Base-by-base conservation (phyloP, 2,329 filamentous ascomycete genomes). In the Rugonectria rugulosa region DNA sequence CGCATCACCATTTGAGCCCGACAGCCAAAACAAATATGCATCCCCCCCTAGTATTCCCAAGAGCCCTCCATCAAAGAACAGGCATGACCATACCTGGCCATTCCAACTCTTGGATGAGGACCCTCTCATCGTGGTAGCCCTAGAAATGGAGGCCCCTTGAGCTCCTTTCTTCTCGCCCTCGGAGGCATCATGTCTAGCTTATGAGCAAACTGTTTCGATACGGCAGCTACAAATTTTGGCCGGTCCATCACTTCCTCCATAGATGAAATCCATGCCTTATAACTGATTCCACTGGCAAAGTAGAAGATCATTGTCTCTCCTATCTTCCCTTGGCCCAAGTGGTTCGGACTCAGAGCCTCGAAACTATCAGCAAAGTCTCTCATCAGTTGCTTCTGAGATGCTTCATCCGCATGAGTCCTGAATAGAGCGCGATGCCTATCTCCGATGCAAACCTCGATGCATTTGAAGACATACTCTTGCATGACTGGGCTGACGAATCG, bases 281-380 rank as follows among this genome's bases (percentile, higher is more conserved):
- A 73, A 41, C 60, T 65, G 31, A 74, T 60, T 6, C 70, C 70
- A 37, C 69, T 71, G 47, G 66, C 69, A 46, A 74, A 74, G 43
- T 73, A 73, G 8, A 61, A 55, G n/a, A 73, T 59, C 41, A 75
- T 64, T 9, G 34, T 47, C 5, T 52, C 40, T 3, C 50, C 64
- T 8, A 74, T 56, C 5, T 56, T 58, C 26, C 31, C 47, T 55
- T 73, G 71, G 1, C 24, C 23, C 5, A 29, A n/a, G 15, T 72
- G 62, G 3, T 47, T 57, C 21, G 53, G 42, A 37, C 63, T 54
- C 14, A 75, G 57, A 1, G 69, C 70, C 55, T 74, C 72, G 50
- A 68, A 74, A 6, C 62, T 72, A 23, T 73, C 69, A 7, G 72
- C 72, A 61, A 75, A 75, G 59, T 72, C 68, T 11, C 63, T 38